Base-by-base conservation (phyloP, 2,329 filamentous ascomycete species). In the Aspergillus piperis region DNA sequence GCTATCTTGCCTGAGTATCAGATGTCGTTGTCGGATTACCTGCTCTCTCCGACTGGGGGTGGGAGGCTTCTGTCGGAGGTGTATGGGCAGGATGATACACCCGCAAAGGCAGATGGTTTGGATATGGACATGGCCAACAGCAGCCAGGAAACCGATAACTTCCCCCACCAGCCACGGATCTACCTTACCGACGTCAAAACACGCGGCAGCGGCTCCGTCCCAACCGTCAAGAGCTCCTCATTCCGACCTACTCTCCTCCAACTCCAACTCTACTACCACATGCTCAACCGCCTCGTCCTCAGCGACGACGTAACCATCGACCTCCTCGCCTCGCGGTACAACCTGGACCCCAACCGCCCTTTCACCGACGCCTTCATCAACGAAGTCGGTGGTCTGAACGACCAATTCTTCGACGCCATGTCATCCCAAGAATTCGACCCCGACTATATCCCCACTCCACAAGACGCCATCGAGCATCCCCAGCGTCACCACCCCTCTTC, bases 101-200 rank as follows among this genome's bases (percentile, higher is more conserved):
- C 32, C 11, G 10, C 49, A 30, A 36, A 44, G 15, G 19, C 41
- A 19, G 60, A 64, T 50, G 3, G 3, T 3, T 30, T 4, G 2
- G 25, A 32, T 32, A 8, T 27, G 25, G 25, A 27, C 7, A 27
- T n/a, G 41, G 41, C 48, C 50, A 65, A 38, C 17, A 50, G 66
- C 54, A 58, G 65, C 39, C 39, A 69, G 54, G 51, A 59, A 1
- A 61, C 66, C 30, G 32, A 36, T 36, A 68, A 67, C n/a, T 61
- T 68, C 5, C 67, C 68, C 53, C 64, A 65, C 17, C 53, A 75
- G 3, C 68, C 70, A 2, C 73, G 79, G 57, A 75, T 89, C n/a
- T 97, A 96, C 73, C 80, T 99, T 52, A 88, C 88, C 0, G 95
- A 99, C 68, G 86, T 96, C 64, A 99, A 99, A 76, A 98, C 94